These are phyloP conservation scores for Paralagenidium karlingii DNA, from an alignment of 352 stramenopile genomes.

Conservation along the genomic window DNA sequence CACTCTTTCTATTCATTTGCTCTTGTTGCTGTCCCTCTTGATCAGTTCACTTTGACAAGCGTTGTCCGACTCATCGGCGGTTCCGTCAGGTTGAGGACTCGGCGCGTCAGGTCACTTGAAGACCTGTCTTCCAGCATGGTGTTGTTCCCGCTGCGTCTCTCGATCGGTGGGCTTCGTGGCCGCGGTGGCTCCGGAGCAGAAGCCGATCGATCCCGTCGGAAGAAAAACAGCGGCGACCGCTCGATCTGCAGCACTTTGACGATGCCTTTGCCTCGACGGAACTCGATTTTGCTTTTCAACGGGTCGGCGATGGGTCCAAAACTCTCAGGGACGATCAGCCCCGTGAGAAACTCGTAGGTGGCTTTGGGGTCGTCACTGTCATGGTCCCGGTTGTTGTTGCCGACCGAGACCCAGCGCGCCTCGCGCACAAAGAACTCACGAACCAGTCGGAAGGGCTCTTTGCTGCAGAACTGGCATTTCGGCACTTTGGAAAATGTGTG, in stretches of 20 bases:
- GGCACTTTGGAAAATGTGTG: slow-evolving; percentile 71
- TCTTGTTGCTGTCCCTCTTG: no score
- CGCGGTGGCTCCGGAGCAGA: not conserved
- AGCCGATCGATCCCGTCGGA: not conserved
- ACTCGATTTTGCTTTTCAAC: slow-evolving; percentile 72
- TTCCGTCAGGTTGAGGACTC: no score
- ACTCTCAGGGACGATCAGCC: slow-evolving; percentile 16
- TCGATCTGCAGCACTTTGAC: slow-evolving; percentile 54
- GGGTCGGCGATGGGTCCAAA: slow-evolving; percentile 56
- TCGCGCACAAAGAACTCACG: slow-evolving; percentile 52
- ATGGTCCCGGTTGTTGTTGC: not conserved
- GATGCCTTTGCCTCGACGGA: slow-evolving; percentile 37
- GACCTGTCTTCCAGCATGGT: no score
- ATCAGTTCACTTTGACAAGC: no score
- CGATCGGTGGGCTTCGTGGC: no score
- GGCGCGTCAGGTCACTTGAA: no score
- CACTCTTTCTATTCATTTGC: no score
- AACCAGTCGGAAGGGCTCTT: slow-evolving; percentile 35
- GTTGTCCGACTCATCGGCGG: no score
- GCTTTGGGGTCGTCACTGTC: not conserved
- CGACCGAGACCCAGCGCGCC: slow-evolving; percentile 9
- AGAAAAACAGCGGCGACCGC: not conserved
- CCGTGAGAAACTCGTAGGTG: slow-evolving; percentile 14
- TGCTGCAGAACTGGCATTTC: slow-evolving; percentile 50
- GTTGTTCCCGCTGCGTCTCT: no score